Conservation (phyloP, 1,139 yeast genomes). For the Protomyces inouyei region DNA sequence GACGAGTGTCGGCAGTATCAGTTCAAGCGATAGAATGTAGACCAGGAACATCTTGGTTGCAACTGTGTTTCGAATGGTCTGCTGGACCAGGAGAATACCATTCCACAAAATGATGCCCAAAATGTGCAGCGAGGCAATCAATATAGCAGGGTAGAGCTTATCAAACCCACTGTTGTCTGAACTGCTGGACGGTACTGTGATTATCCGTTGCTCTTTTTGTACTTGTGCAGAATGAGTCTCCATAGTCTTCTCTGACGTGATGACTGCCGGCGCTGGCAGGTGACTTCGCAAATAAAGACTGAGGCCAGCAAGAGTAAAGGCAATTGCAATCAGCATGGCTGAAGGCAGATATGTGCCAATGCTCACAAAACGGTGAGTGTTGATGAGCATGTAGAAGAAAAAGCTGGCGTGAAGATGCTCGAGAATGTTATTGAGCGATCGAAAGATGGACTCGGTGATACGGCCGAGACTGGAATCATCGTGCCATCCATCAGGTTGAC, state of each 20-base stretch:
- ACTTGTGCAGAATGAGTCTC: not conserved
- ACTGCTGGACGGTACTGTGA: not conserved
- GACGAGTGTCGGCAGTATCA: constrained; percentile 8
- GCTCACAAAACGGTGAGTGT: constrained; percentile 77
- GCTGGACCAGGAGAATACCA: constrained; percentile 5
- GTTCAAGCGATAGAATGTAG: constrained; percentile 2
- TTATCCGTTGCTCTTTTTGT: not conserved
- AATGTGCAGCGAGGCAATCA: constrained; percentile 5
- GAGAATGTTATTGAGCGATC: constrained; percentile 84
- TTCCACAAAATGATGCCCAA: constrained; percentile 25
- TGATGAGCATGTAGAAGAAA: constrained; percentile 79
- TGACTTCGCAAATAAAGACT: constrained; percentile 41
- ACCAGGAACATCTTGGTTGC: not conserved
- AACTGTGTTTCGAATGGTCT: not conserved
- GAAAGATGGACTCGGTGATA: constrained; percentile 74
- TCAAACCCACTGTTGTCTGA: not conserved
- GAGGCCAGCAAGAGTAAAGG: constrained; percentile 68
- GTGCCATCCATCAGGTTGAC: constrained; percentile 40
- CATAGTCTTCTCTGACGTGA: not conserved
- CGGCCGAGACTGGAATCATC: constrained; percentile 93
- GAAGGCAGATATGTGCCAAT: constrained; percentile 91
- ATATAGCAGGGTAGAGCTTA: constrained; percentile 3
- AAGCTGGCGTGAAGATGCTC: constrained; percentile 97
- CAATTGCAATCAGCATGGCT: constrained; percentile 65
- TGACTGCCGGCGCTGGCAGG: constrained; percentile 45